Conservation (phyloP, 192 early-diverging fungal species). For the Gigaspora rosea region DNA sequence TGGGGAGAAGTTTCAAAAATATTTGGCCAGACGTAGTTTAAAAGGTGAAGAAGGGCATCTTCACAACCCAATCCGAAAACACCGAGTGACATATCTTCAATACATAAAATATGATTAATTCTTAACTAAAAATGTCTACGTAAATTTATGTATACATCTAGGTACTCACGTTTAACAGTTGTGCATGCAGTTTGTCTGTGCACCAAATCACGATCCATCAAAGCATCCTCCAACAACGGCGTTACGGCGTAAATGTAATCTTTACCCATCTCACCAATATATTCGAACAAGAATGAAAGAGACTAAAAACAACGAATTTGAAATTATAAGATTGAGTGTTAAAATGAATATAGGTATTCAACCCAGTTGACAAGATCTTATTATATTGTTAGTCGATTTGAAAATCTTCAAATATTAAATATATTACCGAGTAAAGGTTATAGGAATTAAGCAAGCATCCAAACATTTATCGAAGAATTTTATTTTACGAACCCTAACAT, state of each 20-base stretch:
- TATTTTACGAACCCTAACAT: too few relatives aligned
- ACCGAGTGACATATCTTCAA: conserved; percentile 81
- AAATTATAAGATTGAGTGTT: background rate
- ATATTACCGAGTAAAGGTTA: too few relatives aligned
- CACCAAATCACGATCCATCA: conserved; percentile 97
- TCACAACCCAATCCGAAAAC: conserved; percentile 91
- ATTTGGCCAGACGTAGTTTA: conserved; percentile 98
- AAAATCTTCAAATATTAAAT: background rate
- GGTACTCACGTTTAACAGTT: conserved; percentile 74
- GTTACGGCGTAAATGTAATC: conserved; percentile 98
- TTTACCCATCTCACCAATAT: conserved; percentile 97
- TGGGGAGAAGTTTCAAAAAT: conserved; percentile 97
- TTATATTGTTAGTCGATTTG: background rate
- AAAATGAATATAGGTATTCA: background rate
- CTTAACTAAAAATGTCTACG: background rate
- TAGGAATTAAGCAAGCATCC: background rate
- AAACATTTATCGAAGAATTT: too few relatives aligned
- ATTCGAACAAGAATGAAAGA: conserved; percentile 96
- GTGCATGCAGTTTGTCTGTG: conserved; percentile 98
- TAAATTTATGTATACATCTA: background rate
- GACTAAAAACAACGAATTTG: conserved; percentile 42
- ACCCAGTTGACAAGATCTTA: too few relatives aligned
- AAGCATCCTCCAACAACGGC: conserved; percentile 92
- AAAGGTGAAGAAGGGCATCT: conserved; percentile 88
- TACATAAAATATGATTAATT: background rate